Conservation (phyloP, 2,329 filamentous ascomycete species). For the Ascocoryne sarcoides region DNA sequence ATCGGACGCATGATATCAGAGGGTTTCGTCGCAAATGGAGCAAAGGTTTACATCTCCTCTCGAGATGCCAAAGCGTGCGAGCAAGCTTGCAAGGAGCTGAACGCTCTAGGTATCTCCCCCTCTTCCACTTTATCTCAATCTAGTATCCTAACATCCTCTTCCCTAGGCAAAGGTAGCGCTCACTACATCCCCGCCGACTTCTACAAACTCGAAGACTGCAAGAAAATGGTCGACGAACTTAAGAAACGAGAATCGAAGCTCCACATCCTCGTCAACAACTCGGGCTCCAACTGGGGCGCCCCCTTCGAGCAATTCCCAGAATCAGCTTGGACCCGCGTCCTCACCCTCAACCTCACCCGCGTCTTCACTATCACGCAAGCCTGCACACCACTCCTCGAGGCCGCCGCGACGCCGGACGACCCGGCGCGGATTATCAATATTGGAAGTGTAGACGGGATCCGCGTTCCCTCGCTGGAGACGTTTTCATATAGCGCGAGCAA, state of each 20-base stretch:
- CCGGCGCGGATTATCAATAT: conserved; percentile 57
- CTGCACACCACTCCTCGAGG: conserved; percentile 53
- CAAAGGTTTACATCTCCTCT: conserved; percentile 62
- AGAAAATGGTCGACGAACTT: conserved; percentile 48
- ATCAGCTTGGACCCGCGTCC: conserved; percentile 46
- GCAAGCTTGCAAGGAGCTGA: conserved; percentile 49
- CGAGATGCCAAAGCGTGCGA: conserved; percentile 52
- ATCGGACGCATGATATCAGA: conserved; percentile 61
- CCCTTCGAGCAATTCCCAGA: conserved; percentile 51
- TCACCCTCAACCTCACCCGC: conserved; percentile 53
- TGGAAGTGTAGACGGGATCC: conserved; percentile 53
- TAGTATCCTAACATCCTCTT: neutral
- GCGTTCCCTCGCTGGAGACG: conserved; percentile 49
- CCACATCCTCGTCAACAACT: conserved; percentile 59
- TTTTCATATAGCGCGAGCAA: conserved; percentile 54
- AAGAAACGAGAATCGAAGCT: conserved; percentile 42
- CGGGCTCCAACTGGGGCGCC: conserved; percentile 56
- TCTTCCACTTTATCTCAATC: neutral
- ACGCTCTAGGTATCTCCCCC: conserved; percentile 36
- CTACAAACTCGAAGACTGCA: conserved; percentile 50
- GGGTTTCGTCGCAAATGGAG: conserved; percentile 56
- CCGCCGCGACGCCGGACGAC: conserved; percentile 33
- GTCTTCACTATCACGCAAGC: conserved; percentile 57
- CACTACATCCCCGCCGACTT: conserved; percentile 54
- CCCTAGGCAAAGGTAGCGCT: conserved; percentile 41